phyloP scores from a whole-genome alignment of 2,329 filamentous ascomycete species.

The Trichoderma sp. region DNA sequence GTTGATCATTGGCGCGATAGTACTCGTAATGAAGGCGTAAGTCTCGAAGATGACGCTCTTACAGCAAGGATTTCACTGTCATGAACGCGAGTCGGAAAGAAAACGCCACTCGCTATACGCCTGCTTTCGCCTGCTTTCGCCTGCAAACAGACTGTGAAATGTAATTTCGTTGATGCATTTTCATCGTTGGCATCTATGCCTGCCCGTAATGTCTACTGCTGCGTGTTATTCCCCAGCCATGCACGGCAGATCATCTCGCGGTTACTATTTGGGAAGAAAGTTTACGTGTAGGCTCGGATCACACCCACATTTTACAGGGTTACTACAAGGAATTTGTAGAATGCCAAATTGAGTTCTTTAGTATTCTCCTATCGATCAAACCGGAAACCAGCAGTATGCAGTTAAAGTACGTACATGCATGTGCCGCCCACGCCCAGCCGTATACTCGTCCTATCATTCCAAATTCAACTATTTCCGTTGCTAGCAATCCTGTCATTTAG shows the following conservation, averaged over 20 bases:
- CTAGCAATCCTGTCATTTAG: background rate
- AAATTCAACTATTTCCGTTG: background rate
- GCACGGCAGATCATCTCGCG: background rate
- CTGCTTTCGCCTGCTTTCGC: background rate
- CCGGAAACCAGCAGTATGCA: background rate
- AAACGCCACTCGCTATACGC: background rate
- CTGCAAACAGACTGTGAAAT: background rate
- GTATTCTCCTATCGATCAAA: background rate
- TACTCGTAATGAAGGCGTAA: background rate
- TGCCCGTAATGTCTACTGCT: background rate
- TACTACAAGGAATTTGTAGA: background rate
- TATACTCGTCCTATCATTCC: background rate
- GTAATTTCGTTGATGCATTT: background rate
- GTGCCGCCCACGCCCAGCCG: background rate
- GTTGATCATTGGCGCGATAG: background rate
- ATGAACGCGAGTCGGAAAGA: too few species aligned
- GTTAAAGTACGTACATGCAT: background rate
- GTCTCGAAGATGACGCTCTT: too few species aligned
- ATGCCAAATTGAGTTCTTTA: background rate
- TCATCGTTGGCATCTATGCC: background rate
- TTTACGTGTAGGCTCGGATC: background rate
- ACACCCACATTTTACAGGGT: background rate
- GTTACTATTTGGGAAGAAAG: background rate
- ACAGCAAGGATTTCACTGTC: too few species aligned
- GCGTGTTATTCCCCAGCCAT: background rate